Conservation (phyloP, 2,329 filamentous ascomycete species). For the Myriosclerotinia curreyana region DNA sequence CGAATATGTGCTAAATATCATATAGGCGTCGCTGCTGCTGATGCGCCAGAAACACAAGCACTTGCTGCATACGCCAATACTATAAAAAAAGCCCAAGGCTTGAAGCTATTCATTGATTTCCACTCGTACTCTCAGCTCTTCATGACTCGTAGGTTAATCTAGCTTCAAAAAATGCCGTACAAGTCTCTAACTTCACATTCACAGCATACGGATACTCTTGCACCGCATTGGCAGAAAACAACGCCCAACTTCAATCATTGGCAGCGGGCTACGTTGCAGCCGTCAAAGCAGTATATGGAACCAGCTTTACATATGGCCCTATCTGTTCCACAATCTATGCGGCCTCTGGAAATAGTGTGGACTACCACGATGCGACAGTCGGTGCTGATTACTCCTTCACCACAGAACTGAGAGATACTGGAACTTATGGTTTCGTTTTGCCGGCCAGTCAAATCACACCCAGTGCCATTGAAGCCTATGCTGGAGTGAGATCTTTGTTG, state of each 20-base stretch:
- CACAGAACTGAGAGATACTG: constrained; percentile 50
- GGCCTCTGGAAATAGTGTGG: constrained; percentile 47
- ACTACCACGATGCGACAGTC: constrained; percentile 45
- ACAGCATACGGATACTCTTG: constrained; percentile 58
- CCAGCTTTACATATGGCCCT: constrained; percentile 43
- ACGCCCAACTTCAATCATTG: constrained; percentile 49
- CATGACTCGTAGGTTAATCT: constrained; percentile 43
- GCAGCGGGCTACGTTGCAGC: constrained; percentile 50
- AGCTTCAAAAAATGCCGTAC: neutral
- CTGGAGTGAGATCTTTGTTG: constrained; percentile 37
- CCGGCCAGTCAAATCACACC: constrained; percentile 49
- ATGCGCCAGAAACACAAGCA: constrained; percentile 51
- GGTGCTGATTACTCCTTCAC: constrained; percentile 42
- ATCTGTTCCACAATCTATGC: constrained; percentile 62
- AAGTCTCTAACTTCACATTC: constrained; percentile 1
- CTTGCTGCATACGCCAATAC: constrained; percentile 48
- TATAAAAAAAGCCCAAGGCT: constrained; percentile 46
- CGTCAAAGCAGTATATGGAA: constrained; percentile 54
- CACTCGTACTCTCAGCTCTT: constrained; percentile 63
- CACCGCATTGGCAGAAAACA: constrained; percentile 46
- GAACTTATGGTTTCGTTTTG: constrained; percentile 48
- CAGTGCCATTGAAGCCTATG: constrained; percentile 48
- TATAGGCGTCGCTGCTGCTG: constrained; percentile 43
- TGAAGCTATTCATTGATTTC: constrained; percentile 63
- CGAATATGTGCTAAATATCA: neutral